Conservation (phyloP, 1,139 yeast genomes). For the Candida glucosophila region DNA sequence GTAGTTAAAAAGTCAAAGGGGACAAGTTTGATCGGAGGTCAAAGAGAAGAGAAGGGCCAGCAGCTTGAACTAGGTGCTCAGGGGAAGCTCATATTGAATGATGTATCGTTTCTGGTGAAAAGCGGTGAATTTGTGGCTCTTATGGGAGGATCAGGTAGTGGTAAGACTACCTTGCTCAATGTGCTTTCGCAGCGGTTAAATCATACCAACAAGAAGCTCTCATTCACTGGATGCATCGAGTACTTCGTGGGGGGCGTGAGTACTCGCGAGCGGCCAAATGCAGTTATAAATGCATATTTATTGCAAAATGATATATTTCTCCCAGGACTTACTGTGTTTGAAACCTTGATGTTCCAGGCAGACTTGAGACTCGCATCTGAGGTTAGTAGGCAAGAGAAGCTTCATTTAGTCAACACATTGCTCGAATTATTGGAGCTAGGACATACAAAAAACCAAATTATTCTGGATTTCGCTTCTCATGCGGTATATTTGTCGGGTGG, state of each 20-base stretch:
- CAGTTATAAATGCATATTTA: slow-evolving; percentile 55
- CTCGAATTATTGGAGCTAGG: slow-evolving; percentile 52
- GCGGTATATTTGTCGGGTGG: slow-evolving; percentile 68
- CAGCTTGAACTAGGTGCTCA: too few species aligned
- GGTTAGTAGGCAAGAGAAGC: slow-evolving; percentile 32
- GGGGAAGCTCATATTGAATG: slow-evolving; percentile 18
- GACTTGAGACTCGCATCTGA: slow-evolving; percentile 49
- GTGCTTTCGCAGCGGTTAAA: slow-evolving; percentile 57
- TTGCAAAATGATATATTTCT: slow-evolving; percentile 70
- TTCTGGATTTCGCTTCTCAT: slow-evolving; percentile 38
- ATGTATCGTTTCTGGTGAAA: slow-evolving; percentile 49
- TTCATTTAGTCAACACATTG: slow-evolving; percentile 47
- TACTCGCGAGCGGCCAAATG: slow-evolving; percentile 6
- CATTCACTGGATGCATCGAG: slow-evolving; percentile 22
- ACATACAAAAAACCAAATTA: slow-evolving; percentile 50
- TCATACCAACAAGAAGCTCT: slow-evolving; percentile 19
- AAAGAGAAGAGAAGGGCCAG: too few species aligned
- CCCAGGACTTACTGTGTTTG: slow-evolving; percentile 64
- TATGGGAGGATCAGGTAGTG: slow-evolving; percentile 82
- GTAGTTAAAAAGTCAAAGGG: too few species aligned
- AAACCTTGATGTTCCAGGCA: slow-evolving; percentile 63
- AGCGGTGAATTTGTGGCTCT: slow-evolving; percentile 55
- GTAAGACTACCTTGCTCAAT: slow-evolving; percentile 75
- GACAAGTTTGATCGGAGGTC: too few species aligned
- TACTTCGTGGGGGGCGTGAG: slow-evolving; percentile 7